Evolutionary conservation across 371 early-diverging fungal species (phyloP), one percentile per base, ranked within the genome.

Genomic region (Mortierella sp.): DNA sequence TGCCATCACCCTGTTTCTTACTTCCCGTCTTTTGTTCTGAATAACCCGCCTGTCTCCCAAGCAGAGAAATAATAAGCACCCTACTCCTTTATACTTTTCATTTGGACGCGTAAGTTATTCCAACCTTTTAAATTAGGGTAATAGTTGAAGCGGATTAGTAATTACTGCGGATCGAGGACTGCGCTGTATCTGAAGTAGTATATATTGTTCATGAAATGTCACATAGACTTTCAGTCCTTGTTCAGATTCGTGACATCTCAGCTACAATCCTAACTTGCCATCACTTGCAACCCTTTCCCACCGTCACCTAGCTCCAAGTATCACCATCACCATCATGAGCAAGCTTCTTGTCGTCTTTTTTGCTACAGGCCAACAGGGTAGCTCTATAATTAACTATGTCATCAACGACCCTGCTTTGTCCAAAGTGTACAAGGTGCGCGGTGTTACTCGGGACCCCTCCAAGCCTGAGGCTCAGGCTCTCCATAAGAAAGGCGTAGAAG

Each of bases 321-420:
- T n/a, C n/a, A n/a, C n/a, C n/a, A n/a, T n/a, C 28, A 58, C 28
- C 58, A 58, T 28, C 31, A 77, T 77, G 77, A 55, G 47, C 77
- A 77, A 78, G 63, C n/a, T 78, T n/a, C 73, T 78, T n/a, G 60
- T 72, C 28, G 78, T 78, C 48, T 78, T 78, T 34, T 50, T 50
- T 26, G 78, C 73, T 38, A 78, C 78, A 0, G 78, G 78, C 65
- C 72, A 78, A 6, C 78, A 72, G 42, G 73, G 78, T 31, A 60
- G 78, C 9, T 54, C 73, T 5, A 57, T 78, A 31, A 57, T 58
- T n/a, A 19, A 78, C 42, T 63, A 58, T 21, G 26, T 78, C 52
- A 34, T 73, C 47, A 72, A 63, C 3, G 78, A 78, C 28, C 63
- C 78, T 0, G 63, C 5, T 13, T 63, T 78, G 47, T 78, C 78